Percentiles rank a stretch among this genome's conserved stretches.
Evolutionary conservation across 116 monocot species (phyloP).

Genomic region (Zostera marina): DNA sequence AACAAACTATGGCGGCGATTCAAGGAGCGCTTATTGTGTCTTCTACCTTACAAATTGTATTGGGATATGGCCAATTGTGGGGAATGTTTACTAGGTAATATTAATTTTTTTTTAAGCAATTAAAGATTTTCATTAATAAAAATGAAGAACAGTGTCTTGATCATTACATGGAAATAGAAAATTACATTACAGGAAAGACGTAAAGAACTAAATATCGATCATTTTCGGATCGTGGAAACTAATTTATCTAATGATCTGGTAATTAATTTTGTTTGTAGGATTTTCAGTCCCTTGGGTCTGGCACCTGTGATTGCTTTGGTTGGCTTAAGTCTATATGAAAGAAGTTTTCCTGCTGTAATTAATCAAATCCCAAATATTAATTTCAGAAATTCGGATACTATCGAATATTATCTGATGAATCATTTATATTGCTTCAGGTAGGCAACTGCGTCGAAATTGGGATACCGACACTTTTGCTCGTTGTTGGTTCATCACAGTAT

Average conservation of each 20-base stretch:
- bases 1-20: constrained; percentile 80
- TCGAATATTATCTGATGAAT: no score
- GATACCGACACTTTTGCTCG: constrained; percentile 70
- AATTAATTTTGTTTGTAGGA: constrained; percentile 31
- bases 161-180: no score
- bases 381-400: no score
- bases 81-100: constrained; percentile 84
- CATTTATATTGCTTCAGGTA: no score
- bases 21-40: constrained; percentile 95
- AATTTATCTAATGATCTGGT: no score
- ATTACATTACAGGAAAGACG: no score
- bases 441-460: constrained; percentile 93
- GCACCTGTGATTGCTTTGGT: constrained; percentile 79
- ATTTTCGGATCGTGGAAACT: no score
- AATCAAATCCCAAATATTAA: neutral
- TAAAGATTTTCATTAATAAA: no score
- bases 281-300: constrained; percentile 85
- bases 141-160: no score
- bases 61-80: constrained; percentile 96
- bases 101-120: no score
- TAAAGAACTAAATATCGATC: no score
- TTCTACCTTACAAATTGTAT: constrained; percentile 81
- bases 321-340: constrained; percentile 80
- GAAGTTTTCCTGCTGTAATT: constrained; percentile 64
- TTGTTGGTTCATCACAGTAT: constrained; percentile 81